These are phyloP conservation scores for Apiospora sp. DNA, from an alignment of 2,329 filamentous ascomycete genomes.

Conservation along the genomic window DNA sequence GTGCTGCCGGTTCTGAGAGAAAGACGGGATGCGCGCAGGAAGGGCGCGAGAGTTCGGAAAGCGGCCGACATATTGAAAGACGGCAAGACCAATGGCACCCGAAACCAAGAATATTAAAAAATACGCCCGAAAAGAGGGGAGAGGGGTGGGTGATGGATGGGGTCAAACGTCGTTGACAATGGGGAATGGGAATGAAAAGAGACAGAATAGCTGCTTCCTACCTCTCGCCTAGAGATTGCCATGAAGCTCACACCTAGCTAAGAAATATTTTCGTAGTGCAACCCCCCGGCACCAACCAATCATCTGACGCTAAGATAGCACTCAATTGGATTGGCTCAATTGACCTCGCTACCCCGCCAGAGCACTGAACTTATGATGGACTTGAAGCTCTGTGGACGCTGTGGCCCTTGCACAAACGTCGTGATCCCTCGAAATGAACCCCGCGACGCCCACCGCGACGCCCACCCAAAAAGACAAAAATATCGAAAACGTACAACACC, in stretches of 20 bases:
- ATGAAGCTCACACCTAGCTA: slow-evolving; percentile 11
- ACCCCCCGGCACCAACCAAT: background rate
- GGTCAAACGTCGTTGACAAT: slow-evolving; percentile 6
- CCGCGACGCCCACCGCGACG: no score
- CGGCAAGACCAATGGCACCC: slow-evolving; percentile 8
- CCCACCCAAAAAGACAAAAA: no score
- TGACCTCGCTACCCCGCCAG: background rate
- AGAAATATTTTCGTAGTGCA: slow-evolving; percentile 21
- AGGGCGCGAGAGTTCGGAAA: slow-evolving; percentile 78
- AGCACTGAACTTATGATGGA: background rate
- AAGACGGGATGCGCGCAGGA: slow-evolving; percentile 82
- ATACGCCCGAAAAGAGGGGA: background rate
- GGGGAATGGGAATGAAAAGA: background rate
- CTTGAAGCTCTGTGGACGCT: background rate
- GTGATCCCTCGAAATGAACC: no score
- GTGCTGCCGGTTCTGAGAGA: slow-evolving; percentile 74
- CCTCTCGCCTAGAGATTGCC: background rate
- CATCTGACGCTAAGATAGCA: background rate
- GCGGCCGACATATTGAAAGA: slow-evolving; percentile 77
- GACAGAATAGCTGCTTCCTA: slow-evolving; percentile 19
- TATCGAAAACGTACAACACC: no score
- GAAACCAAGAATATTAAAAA: background rate
- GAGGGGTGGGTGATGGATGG: background rate
- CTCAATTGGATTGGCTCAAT: slow-evolving; percentile 13
- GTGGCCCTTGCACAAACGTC: no score